Percentiles rank a stretch among this genome's conserved stretches.
Conservation (phyloP, 352 stramenopile genomes). For the Phytophthora ohioensis region DNA sequence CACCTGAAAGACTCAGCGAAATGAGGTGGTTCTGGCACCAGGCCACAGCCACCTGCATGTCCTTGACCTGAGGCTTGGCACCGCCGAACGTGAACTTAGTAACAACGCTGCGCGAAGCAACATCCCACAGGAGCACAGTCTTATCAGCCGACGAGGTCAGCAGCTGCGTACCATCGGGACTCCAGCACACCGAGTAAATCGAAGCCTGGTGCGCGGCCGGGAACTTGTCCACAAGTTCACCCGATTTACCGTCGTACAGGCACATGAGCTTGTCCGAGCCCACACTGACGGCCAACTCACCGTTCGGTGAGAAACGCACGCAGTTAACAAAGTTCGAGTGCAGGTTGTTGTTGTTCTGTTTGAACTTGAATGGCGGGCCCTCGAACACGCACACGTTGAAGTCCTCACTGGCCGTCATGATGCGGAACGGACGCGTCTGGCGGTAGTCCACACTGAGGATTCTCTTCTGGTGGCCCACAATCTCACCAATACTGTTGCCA, state of each 20-base stretch:
- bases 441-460: slow-evolving; percentile 94
- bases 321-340: slow-evolving; percentile 98
- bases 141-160: slow-evolving; percentile 97
- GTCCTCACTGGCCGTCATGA: slow-evolving; percentile 96
- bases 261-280: slow-evolving; percentile 96
- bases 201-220: slow-evolving; percentile 87
- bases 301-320: slow-evolving; percentile 94
- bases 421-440: slow-evolving; percentile 93
- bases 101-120: slow-evolving; percentile 73
- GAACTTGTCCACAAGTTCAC: slow-evolving; percentile 87
- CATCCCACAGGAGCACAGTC: slow-evolving; percentile 94
- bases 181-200: slow-evolving; percentile 97
- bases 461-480: slow-evolving; percentile 95
- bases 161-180: slow-evolving; percentile 89
- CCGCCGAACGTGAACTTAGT: slow-evolving; percentile 85
- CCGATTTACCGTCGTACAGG: slow-evolving; percentile 95
- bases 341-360: slow-evolving; percentile 92
- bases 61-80: slow-evolving; percentile 70
- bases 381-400: slow-evolving; percentile 95
- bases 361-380: slow-evolving; percentile 97
- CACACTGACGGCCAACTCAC: slow-evolving; percentile 91
- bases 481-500: slow-evolving; percentile 95
- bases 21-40: slow-evolving; percentile 85
- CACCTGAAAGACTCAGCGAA: slow-evolving; percentile 85
- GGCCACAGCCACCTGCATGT: slow-evolving; percentile 84